These are phyloP conservation scores for Stevia rebaudiana DNA, from an alignment of 140 eudicot species.

Conservation along the genomic window DNA sequence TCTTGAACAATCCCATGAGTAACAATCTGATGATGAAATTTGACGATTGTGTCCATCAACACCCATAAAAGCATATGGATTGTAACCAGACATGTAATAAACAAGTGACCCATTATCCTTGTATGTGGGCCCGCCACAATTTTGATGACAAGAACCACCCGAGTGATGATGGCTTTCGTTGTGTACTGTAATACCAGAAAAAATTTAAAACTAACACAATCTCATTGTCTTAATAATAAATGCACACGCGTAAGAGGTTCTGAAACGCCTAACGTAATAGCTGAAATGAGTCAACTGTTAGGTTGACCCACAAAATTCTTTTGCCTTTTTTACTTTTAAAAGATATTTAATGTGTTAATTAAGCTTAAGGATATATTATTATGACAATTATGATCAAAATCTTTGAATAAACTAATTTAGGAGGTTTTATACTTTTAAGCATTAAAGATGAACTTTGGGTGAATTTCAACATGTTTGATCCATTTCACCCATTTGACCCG, in stretches of 20 bases:
- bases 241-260: not conserved
- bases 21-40: slow-evolving; percentile 44
- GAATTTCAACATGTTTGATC: not conserved
- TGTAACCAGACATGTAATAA: slow-evolving; percentile 52
- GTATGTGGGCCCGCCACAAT: slow-evolving; percentile 38
- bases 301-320: not conserved
- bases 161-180: slow-evolving; percentile 34
- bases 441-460: not conserved
- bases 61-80: slow-evolving; percentile 41
- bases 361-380: not conserved
- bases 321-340: not conserved
- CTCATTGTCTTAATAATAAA: not conserved
- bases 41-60: slow-evolving; percentile 53
- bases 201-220: not conserved
- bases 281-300: not conserved
- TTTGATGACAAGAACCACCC: slow-evolving; percentile 39
- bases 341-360: not conserved
- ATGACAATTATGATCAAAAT: not conserved
- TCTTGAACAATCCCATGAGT: slow-evolving; percentile 42
- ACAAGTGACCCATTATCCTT: slow-evolving; percentile 43
- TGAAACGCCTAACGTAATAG: not conserved
- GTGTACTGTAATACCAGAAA: slow-evolving; percentile 46
- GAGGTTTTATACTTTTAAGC: not conserved
- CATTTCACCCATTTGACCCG: not conserved
- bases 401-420: not conserved